Evolutionary conservation across 2,329 filamentous ascomycete species (phyloP).

Genomic region (Penicillium brevicompactum): DNA sequence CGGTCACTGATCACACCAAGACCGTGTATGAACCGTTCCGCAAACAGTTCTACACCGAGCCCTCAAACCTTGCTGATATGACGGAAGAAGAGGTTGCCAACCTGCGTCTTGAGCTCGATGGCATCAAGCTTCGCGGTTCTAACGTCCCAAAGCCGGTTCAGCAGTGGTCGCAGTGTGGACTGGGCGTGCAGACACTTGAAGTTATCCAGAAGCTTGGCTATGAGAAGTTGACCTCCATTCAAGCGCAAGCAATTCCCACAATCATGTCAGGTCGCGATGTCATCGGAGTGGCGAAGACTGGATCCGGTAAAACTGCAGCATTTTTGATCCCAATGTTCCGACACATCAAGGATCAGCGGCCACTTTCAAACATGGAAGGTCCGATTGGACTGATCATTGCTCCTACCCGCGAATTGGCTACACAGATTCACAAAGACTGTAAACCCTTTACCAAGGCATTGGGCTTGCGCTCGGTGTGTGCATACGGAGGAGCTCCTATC

Average conservation of each 20-base stretch:
- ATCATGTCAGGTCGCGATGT: conserved; percentile 97
- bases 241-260: conserved; percentile 89
- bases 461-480: conserved; percentile 82
- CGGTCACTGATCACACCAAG: conserved; percentile 81
- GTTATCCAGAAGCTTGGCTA: conserved; percentile 81
- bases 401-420: conserved; percentile 88
- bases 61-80: conserved; percentile 78
- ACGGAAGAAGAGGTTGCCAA: conserved; percentile 81
- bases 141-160: conserved; percentile 90
- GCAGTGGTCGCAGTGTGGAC: conserved; percentile 94
- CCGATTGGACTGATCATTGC: conserved; percentile 89
- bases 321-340: conserved; percentile 97
- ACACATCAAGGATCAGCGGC: conserved; percentile 91
- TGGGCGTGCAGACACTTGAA: conserved; percentile 83
- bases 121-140: conserved; percentile 88
- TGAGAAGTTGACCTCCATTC: conserved; percentile 88
- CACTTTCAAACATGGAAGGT: conserved; percentile 80
- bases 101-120: conserved; percentile 83
- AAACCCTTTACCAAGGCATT: conserved; percentile 91
- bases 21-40: conserved; percentile 81
- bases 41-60: conserved; percentile 94
- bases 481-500: conserved; percentile 92
- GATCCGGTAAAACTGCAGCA: conserved; percentile 95
- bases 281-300: conserved; percentile 95
- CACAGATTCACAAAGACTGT: conserved; percentile 91